Percentiles rank a stretch among this genome's conserved stretches.
These are phyloP conservation scores for Penicillium sp. DNA, from an alignment of 2,329 filamentous ascomycete species.

Conservation along the genomic window DNA sequence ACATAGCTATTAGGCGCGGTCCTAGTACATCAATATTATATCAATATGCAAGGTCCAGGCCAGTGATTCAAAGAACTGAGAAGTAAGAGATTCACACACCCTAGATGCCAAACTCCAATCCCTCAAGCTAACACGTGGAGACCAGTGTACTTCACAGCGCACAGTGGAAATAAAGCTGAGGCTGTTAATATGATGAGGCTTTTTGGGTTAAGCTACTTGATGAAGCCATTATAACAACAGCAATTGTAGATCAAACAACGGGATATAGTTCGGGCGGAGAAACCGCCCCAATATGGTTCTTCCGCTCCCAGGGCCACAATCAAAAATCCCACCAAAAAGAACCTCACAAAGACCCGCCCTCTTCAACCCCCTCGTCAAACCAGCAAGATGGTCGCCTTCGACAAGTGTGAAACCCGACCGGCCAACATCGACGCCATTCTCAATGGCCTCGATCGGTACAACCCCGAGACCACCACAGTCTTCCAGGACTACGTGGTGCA, in stretches of 20 bases:
- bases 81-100: no score
- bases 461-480: conserved; percentile 88
- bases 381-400: conserved; percentile 56
- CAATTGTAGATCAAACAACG: neutral
- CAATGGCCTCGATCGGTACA: conserved; percentile 96
- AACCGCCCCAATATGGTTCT: conserved; percentile 14
- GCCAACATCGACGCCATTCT: conserved; percentile 91
- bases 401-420: conserved; percentile 88
- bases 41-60: no score
- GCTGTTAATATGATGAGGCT: no score
- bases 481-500: conserved; percentile 93
- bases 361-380: conserved; percentile 16
- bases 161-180: no score
- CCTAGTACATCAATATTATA: no score
- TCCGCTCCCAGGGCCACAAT: conserved; percentile 27
- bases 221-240: neutral
- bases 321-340: conserved; percentile 32
- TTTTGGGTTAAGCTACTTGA: neutral
- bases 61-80: no score
- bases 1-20: no score
- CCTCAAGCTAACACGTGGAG: no score
- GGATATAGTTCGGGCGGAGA: conserved; percentile 17
- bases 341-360: conserved; percentile 23
- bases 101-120: no score
- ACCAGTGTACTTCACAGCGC: no score